These are phyloP conservation scores for Gastrodia elata DNA, from an alignment of 106 monocot genomes.

Conservation along the genomic window DNA sequence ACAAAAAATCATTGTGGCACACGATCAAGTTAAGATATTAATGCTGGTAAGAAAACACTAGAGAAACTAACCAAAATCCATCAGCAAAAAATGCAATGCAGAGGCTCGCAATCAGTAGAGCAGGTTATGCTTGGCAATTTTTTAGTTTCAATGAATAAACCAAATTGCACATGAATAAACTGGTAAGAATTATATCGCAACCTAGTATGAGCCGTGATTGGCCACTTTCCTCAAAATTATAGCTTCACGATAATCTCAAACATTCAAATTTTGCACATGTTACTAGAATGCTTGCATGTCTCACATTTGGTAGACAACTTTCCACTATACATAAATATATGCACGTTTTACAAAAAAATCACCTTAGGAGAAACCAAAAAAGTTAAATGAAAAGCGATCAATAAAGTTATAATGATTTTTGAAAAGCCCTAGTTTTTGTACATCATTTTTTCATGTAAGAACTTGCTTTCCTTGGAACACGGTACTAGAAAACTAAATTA, in stretches of 20 bases:
- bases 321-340: too few species aligned
- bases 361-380: too few species aligned
- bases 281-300: too few species aligned
- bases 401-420: not conserved
- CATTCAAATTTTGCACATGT: not conserved
- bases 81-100: not conserved
- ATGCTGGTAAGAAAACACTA: not conserved
- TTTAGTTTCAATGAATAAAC: not conserved
- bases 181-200: not conserved
- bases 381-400: not conserved
- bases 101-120: not conserved
- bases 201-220: not conserved
- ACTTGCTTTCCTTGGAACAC: not conserved
- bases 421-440: not conserved
- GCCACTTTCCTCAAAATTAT: not conserved
- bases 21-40: not conserved
- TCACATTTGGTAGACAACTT: too few species aligned
- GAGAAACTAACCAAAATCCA: not conserved
- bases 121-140: not conserved
- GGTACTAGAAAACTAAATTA: not conserved
- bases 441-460: not conserved
- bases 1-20: not conserved
- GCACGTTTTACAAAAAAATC: not conserved
- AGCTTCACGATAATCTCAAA: not conserved
- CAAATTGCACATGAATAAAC: not conserved